Base-by-base conservation (phyloP, 345 rosid genomes). In the Bretschneidera sinensis region DNA sequence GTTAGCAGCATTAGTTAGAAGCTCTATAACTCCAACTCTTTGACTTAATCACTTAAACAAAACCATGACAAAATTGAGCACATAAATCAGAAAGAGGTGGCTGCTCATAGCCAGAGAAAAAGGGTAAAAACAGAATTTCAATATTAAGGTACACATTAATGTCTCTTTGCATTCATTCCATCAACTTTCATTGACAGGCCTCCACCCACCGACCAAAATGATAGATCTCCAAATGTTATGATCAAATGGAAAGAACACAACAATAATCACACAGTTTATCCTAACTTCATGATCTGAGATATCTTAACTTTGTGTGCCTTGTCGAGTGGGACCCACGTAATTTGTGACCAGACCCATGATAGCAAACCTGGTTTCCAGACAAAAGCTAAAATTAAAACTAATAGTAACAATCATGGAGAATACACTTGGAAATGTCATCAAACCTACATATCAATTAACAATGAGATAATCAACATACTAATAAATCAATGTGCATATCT, bases 301-400 rank as follows among this genome's bases (percentile, higher is more conserved):
- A 22, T 24, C 28, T 77, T 56, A 79, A 56, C 81, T 79, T 73
- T 80, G 70, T 11, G 80, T n/a, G 25, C 74, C 79, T 5, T 91
- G 84, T 74, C 92, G 94, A 61, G 88, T 64, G 53, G 92, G 87
- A 8, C 97, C 97, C 22, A 90, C 62, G 85, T 90, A 90, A 74
- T 87, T 94, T 66, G 97, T 84, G 54, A 84, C 99, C 81, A 94
- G 66, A 45, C 99, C 99, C 99, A 94, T 94, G 54, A 94, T 73
- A 49, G 96, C 97, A 79, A 90, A 94, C 98, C 98, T 92, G 86
- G 63, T 65, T 56, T 49, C 14, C 17, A 50, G 28, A 47, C 58
- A 68, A 33, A 48, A 60, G 59, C 47, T 43, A 51, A 17, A 47
- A 17, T 24, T 21, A 19, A 25, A 1, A 22, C 34, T 54, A 22